Evolutionary conservation across 1,139 yeast genomes (phyloP), one percentile per base, ranked within the genome.

Genomic region (Kodamaea sp.): DNA sequence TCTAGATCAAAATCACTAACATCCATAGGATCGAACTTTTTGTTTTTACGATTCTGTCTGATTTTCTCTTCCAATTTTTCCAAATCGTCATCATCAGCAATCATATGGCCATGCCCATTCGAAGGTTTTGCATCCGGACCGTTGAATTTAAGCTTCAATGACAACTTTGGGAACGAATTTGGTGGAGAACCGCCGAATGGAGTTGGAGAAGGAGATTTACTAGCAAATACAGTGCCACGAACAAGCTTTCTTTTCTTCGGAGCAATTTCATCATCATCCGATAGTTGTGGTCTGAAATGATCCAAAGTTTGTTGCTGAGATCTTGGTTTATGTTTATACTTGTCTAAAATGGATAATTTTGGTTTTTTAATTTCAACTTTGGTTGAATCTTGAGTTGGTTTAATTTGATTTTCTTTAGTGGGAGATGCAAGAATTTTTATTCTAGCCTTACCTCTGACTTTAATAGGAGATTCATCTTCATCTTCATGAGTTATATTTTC

Each of bases 361-460:
- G 79, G 79, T 48, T 70, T 77, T 35, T 65, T 65, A 32, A 79
- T 58, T 25, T 73, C 70, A n/a, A 81, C 84, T 53, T 80, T 81
- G 4, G 86, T 78, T 5, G 36, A 26, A 8, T 10, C 36, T 12
- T 24, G 36, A 11, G 15, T 11, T 5, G 27, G 37, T n/a, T 20
- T n/a, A 2, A 11, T 6, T 9, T 31, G 29, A 3, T 15, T 34
- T 28, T 40, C 44, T 15, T 32, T 39, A 7, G 35, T 30, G 5
- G 49, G 50, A 25, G 44, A 40, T 1, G 34, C 33, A 8, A 37
- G 26, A 3, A 48, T 43, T 39, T 63, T 63, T 7, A 54, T 45
- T 26, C 67, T 55, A 2, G 67, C 66, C 42, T 59, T 63, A 6
- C 67, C 69, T 43, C 63, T 54, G 4, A 50, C 47, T 36, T 65